A percentile compares a stretch with the other conserved stretches of the same genome.
Conservation (phyloP, 345 rosid genomes). For the Rhizophora apiculata region DNA sequence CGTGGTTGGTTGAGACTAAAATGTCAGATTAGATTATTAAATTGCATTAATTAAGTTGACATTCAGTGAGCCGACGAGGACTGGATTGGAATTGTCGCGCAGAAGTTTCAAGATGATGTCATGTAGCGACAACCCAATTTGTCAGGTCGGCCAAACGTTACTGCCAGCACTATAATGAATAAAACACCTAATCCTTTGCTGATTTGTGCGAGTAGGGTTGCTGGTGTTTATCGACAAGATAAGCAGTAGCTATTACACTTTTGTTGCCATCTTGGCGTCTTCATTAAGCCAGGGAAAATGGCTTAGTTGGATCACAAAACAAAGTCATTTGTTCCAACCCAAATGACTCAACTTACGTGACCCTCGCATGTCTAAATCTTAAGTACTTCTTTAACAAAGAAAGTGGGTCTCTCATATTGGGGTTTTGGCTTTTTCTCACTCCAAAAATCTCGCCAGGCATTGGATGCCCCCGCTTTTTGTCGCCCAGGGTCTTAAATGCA, state of each 20-base stretch:
- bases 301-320: not conserved
- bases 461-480: constrained; percentile 27
- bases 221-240: not conserved
- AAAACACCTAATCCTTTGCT: not conserved
- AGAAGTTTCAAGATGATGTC: constrained; percentile 10
- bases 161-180: not conserved
- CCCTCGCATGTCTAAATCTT: not conserved
- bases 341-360: constrained; percentile 8
- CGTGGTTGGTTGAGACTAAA: constrained; percentile 17
- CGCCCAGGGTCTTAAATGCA: not conserved
- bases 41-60: not conserved
- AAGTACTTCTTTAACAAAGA: constrained; percentile 5
- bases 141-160: constrained; percentile 7
- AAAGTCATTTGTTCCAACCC: not conserved
- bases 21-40: constrained; percentile 16
- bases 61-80: not conserved
- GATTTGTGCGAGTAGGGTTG: not conserved
- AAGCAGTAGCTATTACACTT: not conserved
- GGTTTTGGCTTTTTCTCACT: not conserved
- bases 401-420: not conserved
- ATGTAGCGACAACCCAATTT: constrained; percentile 8
- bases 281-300: constrained; percentile 8
- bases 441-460: constrained; percentile 14
- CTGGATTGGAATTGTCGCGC: constrained; percentile 17
- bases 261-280: not conserved